Percentiles rank a stretch among this genome's conserved stretches.
phyloP scores from a whole-genome alignment of 129 eudicot genomes.

The Arctium minus region DNA sequence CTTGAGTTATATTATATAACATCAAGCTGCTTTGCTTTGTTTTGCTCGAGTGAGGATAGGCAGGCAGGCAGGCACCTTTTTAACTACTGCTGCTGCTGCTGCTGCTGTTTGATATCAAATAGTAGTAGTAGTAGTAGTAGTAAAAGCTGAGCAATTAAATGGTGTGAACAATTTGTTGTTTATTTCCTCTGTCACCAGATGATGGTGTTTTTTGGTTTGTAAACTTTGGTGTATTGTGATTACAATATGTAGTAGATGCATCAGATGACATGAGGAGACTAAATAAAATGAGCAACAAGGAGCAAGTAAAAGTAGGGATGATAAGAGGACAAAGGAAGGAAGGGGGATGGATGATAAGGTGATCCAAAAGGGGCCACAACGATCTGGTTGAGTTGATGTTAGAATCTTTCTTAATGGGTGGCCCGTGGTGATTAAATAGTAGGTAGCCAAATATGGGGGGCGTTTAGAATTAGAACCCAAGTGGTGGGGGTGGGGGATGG shows the following conservation, averaged over 20 bases:
- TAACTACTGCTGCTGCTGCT: background rate
- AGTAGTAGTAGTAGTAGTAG: background rate
- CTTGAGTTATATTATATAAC: background rate
- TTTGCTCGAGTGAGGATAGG: background rate
- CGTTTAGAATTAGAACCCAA: constrained; percentile 14
- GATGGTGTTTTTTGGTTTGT: constrained; percentile 5
- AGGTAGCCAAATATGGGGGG: constrained; percentile 7
- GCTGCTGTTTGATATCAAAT: background rate
- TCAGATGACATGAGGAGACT: too few relatives aligned
- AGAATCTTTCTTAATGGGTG: constrained; percentile 18
- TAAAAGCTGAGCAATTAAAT: background rate
- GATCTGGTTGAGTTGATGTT: constrained; percentile 31
- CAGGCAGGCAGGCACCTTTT: background rate
- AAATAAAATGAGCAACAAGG: too few relatives aligned
- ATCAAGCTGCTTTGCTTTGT: background rate
- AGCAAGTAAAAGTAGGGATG: too few relatives aligned
- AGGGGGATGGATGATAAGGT: background rate
- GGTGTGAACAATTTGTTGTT: background rate
- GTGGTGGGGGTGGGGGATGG: background rate
- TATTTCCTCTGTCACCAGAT: background rate
- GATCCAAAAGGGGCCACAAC: constrained; percentile 22
- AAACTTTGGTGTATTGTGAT: background rate
- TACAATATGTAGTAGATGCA: too few relatives aligned
- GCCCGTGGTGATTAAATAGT: constrained; percentile 26
- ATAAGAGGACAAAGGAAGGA: background rate